Evolutionary conservation across 2,329 filamentous ascomycete species (phyloP).

Genomic region (Pseudogymnoascus sp.): DNA sequence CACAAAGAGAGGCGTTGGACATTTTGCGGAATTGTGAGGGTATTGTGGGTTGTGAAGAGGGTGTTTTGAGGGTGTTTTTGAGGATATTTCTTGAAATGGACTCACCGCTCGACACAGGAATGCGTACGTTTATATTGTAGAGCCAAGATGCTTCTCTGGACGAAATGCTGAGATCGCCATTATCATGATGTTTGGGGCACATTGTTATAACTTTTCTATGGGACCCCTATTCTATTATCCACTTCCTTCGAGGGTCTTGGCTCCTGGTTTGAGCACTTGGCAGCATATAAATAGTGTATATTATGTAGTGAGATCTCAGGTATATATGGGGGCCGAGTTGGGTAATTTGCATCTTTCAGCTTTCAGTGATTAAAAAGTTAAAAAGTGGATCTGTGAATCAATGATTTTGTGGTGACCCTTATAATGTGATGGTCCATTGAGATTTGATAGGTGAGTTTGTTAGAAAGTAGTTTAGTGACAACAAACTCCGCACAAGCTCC

Average conservation of each 20-base stretch:
- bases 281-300: neutral
- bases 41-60: neutral
- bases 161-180: neutral
- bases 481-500: neutral
- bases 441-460: slow-evolving; percentile 4
- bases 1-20: neutral
- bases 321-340: neutral
- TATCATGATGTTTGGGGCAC: neutral
- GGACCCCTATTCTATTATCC: no score
- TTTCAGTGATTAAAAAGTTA: neutral
- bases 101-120: neutral
- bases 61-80: neutral
- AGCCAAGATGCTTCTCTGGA: neutral
- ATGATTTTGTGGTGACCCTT: slow-evolving; percentile 6
- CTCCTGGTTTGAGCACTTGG: neutral
- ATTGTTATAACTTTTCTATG: neutral
- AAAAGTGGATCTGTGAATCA: neutral
- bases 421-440: neutral
- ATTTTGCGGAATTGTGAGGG: neutral
- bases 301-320: neutral
- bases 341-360: neutral
- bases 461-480: slow-evolving; percentile 3
- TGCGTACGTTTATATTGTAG: neutral
- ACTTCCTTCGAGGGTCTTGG: neutral
- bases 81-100: neutral